Evolutionary conservation across 2,329 filamentous ascomycete species (phyloP), one percentile per base, ranked within the genome.

Genomic region (Calonectria fujianensis): DNA sequence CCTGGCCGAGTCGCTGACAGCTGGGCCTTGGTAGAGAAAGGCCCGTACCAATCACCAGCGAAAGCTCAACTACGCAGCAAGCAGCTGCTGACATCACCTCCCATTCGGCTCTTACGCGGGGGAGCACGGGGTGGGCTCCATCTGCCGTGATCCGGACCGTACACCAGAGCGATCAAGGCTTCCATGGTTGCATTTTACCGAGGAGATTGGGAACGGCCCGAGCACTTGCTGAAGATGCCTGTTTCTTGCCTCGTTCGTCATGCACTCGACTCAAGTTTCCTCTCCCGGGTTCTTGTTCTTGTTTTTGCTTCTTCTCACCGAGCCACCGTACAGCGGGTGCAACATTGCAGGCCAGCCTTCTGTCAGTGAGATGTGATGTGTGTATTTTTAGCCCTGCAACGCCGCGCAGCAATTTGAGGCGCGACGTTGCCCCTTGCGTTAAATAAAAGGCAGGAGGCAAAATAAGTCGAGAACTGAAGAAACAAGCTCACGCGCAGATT

Each of bases 331-430:
- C 35, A 29, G n/a, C 35, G 35, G 57, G 16, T 63, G 57, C 37
- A 63, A 63, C 57, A 24, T 20, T 63, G 24, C 57, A 63, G 57
- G 57, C 57, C n/a, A 63, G 37, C 13, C 50, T 41, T 7, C 57
- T 27, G 57, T 39, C 57, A 39, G 27, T 24, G 57, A 63, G 57
- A 63, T 63, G 57, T 63, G 57, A 63, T 41, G 35, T 61, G 57
- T 63, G 14, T 63, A 63, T 63, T 63, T 63, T 63, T 63, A 63
- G 57, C 24, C 35, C n/a, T 35, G 32, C 20, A 35, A 61, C 39
- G 39, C 37, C 37, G 20, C 29, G 31, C 20, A 37, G 9, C 54
- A n/a, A 35, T 4, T 16, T 39, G 35, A 39, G 24, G 31, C 54
- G 54, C 54, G 11, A 39, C 57, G 27, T 10, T n/a, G 27, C 51